These are phyloP conservation scores for Gryganskiella cystojenkinii DNA, from an alignment of 192 early-diverging fungal species.

Conservation along the genomic window DNA sequence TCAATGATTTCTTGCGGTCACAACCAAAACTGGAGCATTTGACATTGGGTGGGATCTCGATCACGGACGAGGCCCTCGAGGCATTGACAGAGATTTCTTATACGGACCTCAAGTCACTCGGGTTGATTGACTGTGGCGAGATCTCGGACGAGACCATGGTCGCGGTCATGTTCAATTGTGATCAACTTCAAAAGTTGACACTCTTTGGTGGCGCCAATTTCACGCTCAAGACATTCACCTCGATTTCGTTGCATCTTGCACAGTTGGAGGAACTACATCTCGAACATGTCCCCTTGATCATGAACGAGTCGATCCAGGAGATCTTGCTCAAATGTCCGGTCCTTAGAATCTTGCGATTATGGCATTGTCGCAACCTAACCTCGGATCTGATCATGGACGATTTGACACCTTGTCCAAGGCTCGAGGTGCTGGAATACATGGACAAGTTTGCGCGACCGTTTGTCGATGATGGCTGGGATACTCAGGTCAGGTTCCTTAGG, in stretches of 20 bases:
- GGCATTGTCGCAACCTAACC: constrained; percentile 47
- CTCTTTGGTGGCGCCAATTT: constrained; percentile 35
- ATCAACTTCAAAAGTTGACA: constrained; percentile 21
- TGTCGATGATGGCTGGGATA: constrained; percentile 19
- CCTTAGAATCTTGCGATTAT: constrained; percentile 25
- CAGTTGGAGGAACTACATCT: constrained; percentile 40
- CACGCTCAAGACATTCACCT: constrained; percentile 37
- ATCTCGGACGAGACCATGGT: constrained; percentile 52
- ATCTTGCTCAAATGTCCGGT: constrained; percentile 24
- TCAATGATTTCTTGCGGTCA: constrained; percentile 16
- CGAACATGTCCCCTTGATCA: constrained; percentile 37
- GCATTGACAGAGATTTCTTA: constrained; percentile 17
- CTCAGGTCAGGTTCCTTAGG: constrained; percentile 31
- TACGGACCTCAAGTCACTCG: constrained; percentile 10
- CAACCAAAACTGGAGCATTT: constrained; percentile 23
- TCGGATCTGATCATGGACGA: constrained; percentile 35
- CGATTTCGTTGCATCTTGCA: constrained; percentile 29
- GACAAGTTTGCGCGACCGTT: constrained; percentile 37
- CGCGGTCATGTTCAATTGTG: constrained; percentile 44
- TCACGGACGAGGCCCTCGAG: constrained; percentile 36
- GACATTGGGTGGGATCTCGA: constrained; percentile 22
- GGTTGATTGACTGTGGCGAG: constrained; percentile 21
- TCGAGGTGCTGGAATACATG: constrained; percentile 46
- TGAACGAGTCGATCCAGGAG: constrained; percentile 40
- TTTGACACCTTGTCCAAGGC: constrained; percentile 2